phyloP scores from a whole-genome alignment of 2,329 filamentous ascomycete genomes.

The Calycina marina region DNA sequence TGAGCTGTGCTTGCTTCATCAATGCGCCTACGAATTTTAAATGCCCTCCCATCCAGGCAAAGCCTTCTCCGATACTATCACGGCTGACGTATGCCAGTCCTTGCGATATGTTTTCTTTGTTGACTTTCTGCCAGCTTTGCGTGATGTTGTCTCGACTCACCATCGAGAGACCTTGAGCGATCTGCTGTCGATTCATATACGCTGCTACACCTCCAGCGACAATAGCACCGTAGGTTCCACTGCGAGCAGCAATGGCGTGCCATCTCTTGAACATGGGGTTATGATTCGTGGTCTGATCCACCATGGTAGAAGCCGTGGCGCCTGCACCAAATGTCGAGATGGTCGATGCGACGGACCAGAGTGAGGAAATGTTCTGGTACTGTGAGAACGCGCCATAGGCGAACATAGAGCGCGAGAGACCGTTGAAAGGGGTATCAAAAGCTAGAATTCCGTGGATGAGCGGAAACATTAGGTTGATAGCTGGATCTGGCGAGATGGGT shows the following conservation, averaged over 20 bases:
- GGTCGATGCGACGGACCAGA: constrained; percentile 43
- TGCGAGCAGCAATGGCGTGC: constrained; percentile 59
- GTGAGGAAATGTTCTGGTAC: constrained; percentile 39
- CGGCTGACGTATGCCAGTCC: constrained; percentile 42
- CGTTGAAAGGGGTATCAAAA: constrained; percentile 76
- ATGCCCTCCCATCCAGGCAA: constrained; percentile 67
- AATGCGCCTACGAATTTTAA: constrained; percentile 76
- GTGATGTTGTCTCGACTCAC: constrained; percentile 17
- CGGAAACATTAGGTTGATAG: constrained; percentile 39
- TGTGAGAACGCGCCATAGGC: constrained; percentile 46
- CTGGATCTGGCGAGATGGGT: constrained; percentile 26
- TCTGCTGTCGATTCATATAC: constrained; percentile 61
- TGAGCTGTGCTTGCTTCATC: constrained; percentile 58
- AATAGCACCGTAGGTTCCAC: constrained; percentile 68
- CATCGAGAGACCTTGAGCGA: constrained; percentile 34
- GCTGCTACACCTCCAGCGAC: constrained; percentile 69
- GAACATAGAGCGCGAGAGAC: constrained; percentile 44
- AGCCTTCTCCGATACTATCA: constrained; percentile 49
- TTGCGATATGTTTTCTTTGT: constrained; percentile 30
- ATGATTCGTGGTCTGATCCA: constrained; percentile 7
- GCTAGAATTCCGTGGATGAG: constrained; percentile 67
- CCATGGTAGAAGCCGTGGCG: constrained; percentile 17
- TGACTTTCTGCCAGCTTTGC: constrained; percentile 20
- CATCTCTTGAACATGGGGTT: constrained; percentile 33
- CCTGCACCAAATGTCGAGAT: constrained; percentile 32